These are phyloP conservation scores for Beauveria caledonica DNA, from an alignment of 2,329 filamentous ascomycete genomes.

Conservation along the genomic window DNA sequence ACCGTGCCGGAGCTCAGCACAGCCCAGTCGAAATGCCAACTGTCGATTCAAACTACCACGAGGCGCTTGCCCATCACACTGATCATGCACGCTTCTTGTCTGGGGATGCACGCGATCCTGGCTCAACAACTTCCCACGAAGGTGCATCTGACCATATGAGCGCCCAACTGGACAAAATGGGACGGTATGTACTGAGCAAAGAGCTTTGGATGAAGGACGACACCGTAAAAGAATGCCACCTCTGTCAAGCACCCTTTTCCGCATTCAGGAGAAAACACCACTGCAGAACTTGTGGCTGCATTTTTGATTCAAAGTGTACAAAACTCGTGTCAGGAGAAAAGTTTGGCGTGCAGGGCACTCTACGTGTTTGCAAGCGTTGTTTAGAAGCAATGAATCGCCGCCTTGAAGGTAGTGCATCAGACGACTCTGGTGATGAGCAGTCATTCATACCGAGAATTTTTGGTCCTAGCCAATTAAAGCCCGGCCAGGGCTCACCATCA, in stretches of 20 bases:
- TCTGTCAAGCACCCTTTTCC: slow-evolving; percentile 82
- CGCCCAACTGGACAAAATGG: slow-evolving; percentile 60
- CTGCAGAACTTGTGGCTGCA: slow-evolving; percentile 93
- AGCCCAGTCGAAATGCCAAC: slow-evolving; percentile 51
- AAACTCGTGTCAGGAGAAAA: slow-evolving; percentile 78
- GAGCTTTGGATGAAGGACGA: slow-evolving; percentile 99
- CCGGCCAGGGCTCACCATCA: slow-evolving; percentile 28
- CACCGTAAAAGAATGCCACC: slow-evolving; percentile 94
- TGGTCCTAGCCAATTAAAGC: slow-evolving; percentile 43
- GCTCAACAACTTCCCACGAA: slow-evolving; percentile 45
- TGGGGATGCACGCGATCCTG: slow-evolving; percentile 43
- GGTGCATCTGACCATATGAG: slow-evolving; percentile 51
- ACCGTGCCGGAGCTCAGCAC: slow-evolving; percentile 43
- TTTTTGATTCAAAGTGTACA: slow-evolving; percentile 95
- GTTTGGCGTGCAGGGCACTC: slow-evolving; percentile 76
- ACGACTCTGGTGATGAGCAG: slow-evolving; percentile 76
- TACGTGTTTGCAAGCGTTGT: slow-evolving; percentile 89
- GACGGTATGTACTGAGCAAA: slow-evolving; percentile 80
- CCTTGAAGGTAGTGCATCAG: slow-evolving; percentile 78
- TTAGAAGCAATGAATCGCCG: slow-evolving; percentile 84
- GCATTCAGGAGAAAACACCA: slow-evolving; percentile 96
- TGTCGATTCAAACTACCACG: slow-evolving; percentile 49
- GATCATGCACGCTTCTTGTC: slow-evolving; percentile 37
- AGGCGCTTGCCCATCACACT: slow-evolving; percentile 43
- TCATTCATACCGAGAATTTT: slow-evolving; percentile 59